Evolutionary conservation across 768 basidiomycete species (phyloP).

Genomic region (Austroboletus festivus): DNA sequence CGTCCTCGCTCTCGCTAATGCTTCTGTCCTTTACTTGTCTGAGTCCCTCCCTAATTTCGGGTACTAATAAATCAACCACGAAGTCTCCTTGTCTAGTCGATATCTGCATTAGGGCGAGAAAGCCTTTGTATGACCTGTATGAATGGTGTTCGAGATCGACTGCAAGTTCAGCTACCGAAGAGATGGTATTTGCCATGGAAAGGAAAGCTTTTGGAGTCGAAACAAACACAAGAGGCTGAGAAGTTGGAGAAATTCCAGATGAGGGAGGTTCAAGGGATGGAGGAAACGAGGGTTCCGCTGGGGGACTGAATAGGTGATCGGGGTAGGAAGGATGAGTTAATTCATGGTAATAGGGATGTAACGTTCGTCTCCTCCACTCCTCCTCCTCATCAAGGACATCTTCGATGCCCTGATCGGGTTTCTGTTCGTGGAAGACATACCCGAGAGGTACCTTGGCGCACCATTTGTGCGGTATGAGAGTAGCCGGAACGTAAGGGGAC

Average conservation of each 20-base stretch:
- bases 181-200: slow-evolving; percentile 66
- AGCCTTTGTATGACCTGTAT: slow-evolving; percentile 79
- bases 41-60: slow-evolving; percentile 64
- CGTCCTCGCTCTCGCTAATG: slow-evolving; percentile 9
- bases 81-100: slow-evolving; percentile 83
- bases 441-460: slow-evolving; percentile 84
- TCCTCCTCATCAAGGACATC: slow-evolving; percentile 11
- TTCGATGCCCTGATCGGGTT: slow-evolving; percentile 19
- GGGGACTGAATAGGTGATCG: slow-evolving; percentile 55
- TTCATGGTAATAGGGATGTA: slow-evolving; percentile 86
- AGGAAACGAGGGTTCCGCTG: slow-evolving; percentile 49
- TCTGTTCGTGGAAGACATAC: slow-evolving; percentile 42
- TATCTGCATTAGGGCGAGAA: slow-evolving; percentile 92
- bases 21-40: slow-evolving; percentile 52
- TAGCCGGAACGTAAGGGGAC: slow-evolving; percentile 60
- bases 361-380: slow-evolving; percentile 24
- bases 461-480: slow-evolving; percentile 64
- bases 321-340: slow-evolving; percentile 74
- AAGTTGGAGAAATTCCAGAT: not conserved
- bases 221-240: slow-evolving; percentile 63
- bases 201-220: slow-evolving; percentile 53
- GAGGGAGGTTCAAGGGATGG: slow-evolving; percentile 55
- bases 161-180: slow-evolving; percentile 71
- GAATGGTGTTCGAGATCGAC: slow-evolving; percentile 95
- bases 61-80: slow-evolving; percentile 75